Percentiles rank a stretch among this genome's conserved stretches.
phyloP scores from a whole-genome alignment of 2,329 filamentous ascomycete genomes.

The Piedraia hortae region DNA sequence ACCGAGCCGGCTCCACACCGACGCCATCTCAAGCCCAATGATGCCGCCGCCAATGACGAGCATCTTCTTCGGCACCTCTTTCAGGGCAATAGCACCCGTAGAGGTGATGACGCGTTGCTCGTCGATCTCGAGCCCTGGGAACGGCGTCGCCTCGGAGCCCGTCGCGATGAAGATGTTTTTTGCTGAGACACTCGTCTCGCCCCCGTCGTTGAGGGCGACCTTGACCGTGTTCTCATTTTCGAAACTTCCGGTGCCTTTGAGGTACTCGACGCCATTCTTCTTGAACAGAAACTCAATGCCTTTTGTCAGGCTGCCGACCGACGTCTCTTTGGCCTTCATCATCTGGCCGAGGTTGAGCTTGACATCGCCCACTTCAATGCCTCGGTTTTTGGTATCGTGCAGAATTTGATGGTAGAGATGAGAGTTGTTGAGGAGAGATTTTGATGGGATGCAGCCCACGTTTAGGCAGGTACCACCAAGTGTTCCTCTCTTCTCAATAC shows the following conservation, averaged over 20 bases:
- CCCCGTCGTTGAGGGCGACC: constrained; percentile 63
- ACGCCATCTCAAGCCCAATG: constrained; percentile 93
- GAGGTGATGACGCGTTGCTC: constrained; percentile 95
- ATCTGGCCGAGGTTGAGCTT: constrained; percentile 84
- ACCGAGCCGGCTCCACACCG: constrained; percentile 86
- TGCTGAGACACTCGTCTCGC: constrained; percentile 58
- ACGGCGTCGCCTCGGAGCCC: constrained; percentile 81
- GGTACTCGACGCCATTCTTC: constrained; percentile 96
- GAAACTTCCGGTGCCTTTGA: constrained; percentile 79
- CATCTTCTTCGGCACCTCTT: constrained; percentile 86
- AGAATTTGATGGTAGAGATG: constrained; percentile 92
- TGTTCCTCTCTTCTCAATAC: constrained; percentile 90
- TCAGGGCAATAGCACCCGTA: constrained; percentile 72
- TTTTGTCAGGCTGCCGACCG: constrained; percentile 72
- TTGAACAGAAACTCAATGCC: constrained; percentile 95
- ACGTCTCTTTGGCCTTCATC: constrained; percentile 96
- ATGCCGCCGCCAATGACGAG: constrained; percentile 94
- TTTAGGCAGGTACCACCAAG: constrained; percentile 95
- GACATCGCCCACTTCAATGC: constrained; percentile 91
- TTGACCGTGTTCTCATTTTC: constrained; percentile 23
- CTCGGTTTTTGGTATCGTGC: constrained; percentile 88
- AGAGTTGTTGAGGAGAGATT: constrained; percentile 98
- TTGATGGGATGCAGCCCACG: constrained; percentile 96
- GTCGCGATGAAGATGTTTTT: constrained; percentile 99
- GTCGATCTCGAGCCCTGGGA: constrained; percentile 84